Evolutionary conservation across 352 stramenopile genomes (phyloP).

Genomic region (Phytophthora niederhauseri): DNA sequence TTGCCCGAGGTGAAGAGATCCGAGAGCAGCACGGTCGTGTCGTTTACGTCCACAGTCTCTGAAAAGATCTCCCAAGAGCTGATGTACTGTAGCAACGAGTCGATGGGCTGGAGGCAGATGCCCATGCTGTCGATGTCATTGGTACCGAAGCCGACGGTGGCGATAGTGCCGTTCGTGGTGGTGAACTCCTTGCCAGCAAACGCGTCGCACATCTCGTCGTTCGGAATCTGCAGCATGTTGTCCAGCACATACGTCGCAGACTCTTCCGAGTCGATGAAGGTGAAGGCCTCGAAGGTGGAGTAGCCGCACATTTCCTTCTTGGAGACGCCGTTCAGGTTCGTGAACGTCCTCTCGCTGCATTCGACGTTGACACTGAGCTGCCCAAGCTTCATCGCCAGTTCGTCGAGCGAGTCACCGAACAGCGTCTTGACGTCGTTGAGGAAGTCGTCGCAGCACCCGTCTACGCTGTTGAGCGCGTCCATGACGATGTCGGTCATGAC

Average conservation of each 20-base stretch:
- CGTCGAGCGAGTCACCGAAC: conserved; percentile 42
- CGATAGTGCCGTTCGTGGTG: conserved; percentile 29
- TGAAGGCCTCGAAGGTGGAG: conserved; percentile 38
- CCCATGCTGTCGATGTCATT: conserved; percentile 37
- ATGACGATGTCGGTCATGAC: conserved; percentile 36
- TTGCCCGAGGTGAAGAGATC: conserved; percentile 50
- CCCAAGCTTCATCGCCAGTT: conserved; percentile 34
- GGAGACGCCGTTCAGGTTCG: conserved; percentile 21
- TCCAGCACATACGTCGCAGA: background rate
- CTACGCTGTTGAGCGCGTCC: conserved; percentile 20
- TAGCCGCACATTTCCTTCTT: conserved; percentile 44
- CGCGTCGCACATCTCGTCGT: conserved; percentile 52
- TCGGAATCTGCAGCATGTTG: conserved; percentile 46
- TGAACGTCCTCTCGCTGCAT: conserved; percentile 50
- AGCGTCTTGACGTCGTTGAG: conserved; percentile 38
- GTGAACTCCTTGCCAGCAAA: conserved; percentile 46
- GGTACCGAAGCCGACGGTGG: conserved; percentile 38
- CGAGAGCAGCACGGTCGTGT: conserved; percentile 28
- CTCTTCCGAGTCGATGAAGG: conserved; percentile 3
- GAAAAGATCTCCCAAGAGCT: conserved; percentile 39
- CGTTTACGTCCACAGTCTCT: conserved; percentile 10
- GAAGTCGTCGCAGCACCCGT: conserved; percentile 52
- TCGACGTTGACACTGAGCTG: conserved; percentile 31
- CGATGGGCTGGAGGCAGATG: conserved; percentile 51
- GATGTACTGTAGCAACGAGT: conserved; percentile 42